Conservation (phyloP, 2,329 filamentous ascomycete genomes). For the Fusarium papillatum region DNA sequence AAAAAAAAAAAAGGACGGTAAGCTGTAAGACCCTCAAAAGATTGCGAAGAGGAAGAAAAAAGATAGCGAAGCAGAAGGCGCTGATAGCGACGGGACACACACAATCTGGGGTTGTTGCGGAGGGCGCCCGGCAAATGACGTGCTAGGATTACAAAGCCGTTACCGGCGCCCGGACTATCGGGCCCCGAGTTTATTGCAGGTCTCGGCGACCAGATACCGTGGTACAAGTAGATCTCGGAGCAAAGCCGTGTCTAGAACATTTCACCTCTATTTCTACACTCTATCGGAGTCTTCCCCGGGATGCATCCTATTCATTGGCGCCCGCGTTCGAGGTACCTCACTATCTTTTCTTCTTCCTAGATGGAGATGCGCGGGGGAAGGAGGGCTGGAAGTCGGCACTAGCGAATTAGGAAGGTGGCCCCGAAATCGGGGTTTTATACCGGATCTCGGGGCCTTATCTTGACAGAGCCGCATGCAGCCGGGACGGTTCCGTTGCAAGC, state of each 20-base stretch:
- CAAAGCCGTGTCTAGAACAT: conserved; percentile 10
- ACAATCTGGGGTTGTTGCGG: conserved; percentile 43
- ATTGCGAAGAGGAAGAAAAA: conserved; percentile 4
- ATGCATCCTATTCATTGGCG: conserved; percentile 4
- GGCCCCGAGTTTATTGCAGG: conserved; percentile 8
- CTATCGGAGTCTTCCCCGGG: conserved; percentile 22
- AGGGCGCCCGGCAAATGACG: conserved; percentile 43
- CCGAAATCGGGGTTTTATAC: conserved; percentile 17
- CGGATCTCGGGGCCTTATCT: conserved; percentile 27
- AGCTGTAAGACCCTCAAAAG: conserved; percentile 3
- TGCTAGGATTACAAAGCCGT: conserved; percentile 47
- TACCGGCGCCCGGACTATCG: conserved; percentile 43
- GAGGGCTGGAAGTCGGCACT: conserved; percentile 9
- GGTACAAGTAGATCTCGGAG: conserved; percentile 29
- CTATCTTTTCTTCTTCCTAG: conserved; percentile 16
- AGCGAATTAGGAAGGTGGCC: background rate
- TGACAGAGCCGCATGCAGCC: conserved; percentile 1
- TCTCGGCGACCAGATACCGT: conserved; percentile 22
- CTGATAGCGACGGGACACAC: conserved; percentile 28
- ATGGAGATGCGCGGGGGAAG: background rate
- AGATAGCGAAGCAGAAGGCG: conserved; percentile 10
- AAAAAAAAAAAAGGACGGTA: background rate
- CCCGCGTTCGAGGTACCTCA: conserved; percentile 8
- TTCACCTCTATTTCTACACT: background rate
- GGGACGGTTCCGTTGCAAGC: conserved; percentile 25